Evolutionary conservation across 1,139 yeast genomes (phyloP), one percentile per base, ranked within the genome.

Genomic region (Scheffersomyces parashehatae): DNA sequence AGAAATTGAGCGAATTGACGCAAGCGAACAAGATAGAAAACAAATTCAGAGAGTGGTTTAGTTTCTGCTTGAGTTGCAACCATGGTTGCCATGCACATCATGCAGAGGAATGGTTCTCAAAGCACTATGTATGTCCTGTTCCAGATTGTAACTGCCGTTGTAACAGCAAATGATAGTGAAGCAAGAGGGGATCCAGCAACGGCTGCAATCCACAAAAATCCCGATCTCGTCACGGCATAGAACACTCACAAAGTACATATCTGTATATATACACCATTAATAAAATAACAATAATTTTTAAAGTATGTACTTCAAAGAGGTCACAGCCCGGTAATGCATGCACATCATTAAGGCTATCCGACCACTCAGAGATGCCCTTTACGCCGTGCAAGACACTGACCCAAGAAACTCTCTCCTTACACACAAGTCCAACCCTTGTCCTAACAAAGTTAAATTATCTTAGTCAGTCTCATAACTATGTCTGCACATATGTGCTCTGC

Each of bases 71-170:
- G 50, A 81, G 85, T 26, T 93, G 98, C 61, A 88, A 86, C 59
- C 98, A 93, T 58, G 97, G 97, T 1, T 83, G 85, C 77, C 99
- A 93, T 67, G 91, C 96, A 0, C 89, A 85, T 12, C 98, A 93
- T 62, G 97, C 98, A 0, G 90, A 87, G 53, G 96, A 89, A 58
- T 93, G 98, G 98, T 93, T 93, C 59, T 78, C 85, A 14, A 85
- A 84, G 60, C 96, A 91, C 56, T 81, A 79, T 45, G 81, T 88
- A 2, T 93, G 99, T 59, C 97, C 99, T 0, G 96, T 91, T 2
- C 97, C 98, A 0, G 96, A 90, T 42, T 93, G 98, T 56, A 74
- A 77, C 39, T 93, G 98, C 59, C 72, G 82, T 41, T 91, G 98
- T 61, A 87, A 82, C 53, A 78, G 75, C 54, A 71, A 68, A 42